Base-by-base conservation (phyloP, 1,139 yeast species). In the Keqinozyma sinolaborantium region DNA sequence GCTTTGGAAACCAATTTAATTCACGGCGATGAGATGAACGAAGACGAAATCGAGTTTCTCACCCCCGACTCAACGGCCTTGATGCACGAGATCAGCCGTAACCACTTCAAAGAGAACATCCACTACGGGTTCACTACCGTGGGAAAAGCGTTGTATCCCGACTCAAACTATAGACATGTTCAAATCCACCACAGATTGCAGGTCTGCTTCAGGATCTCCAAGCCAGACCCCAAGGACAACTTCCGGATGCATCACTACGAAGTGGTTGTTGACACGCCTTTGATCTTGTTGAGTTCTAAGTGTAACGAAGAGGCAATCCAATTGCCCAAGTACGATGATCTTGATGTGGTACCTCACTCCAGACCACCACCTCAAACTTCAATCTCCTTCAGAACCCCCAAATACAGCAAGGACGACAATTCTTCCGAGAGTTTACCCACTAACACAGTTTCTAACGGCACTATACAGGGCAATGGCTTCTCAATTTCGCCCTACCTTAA, bases 261-360 rank as follows among this genome's bases (percentile, higher is more conserved):
- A 48, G 95, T 88, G 29, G 80, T 87, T 31, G 83, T 88, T 28
- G 96, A 87, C 52, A 84, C 95, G 0, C 96, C 96, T 0, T 69
- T 88, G 32, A 70, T 73, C 19, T 64, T 88, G 32, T 67, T 86
- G 29, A 82, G 94, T 33, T 75, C 86, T 16, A 73, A 77, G 41
- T 87, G 96, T 60, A 72, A 69, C 29, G 75, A 71, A 10, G 88
- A 73, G 3, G 79, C 80, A 27, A 65, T 80, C 28, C 85, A 81
- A 30, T 66, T 87, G 32, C 96, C 96, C 0, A 71, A 74, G 23
- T 86, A 86, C 45, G 49, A 57, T 38, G 71, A 63, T 23, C 36
- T 60, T 14, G 53, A 41, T 14, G 16, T 29, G 5, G 26, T 25
- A 6, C 4, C 9, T 16, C 16, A 15, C 16, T 21, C 16, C 30